Base-by-base conservation (phyloP, 306 rosid genomes). In the Nissolia schottii region DNA sequence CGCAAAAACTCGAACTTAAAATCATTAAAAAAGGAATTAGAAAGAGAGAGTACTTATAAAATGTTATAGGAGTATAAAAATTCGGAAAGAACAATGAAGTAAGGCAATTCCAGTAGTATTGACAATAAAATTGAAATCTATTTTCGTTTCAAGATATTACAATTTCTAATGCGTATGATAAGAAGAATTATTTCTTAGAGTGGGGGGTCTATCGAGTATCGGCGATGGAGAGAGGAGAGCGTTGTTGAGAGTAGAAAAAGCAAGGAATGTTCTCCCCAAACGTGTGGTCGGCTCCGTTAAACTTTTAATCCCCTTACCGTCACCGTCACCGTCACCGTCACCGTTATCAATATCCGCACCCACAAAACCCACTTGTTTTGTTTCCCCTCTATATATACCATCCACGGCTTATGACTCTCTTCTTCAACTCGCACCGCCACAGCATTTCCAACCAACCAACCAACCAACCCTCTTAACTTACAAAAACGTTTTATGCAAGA, bases 251-350 rank as follows among this genome's bases (percentile, higher is more conserved):
- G 53, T 28, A 10, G 89, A 56, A 74, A 74, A 29, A 7, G 20
- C 69, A 4, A 20, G 29, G 83, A 87, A 85, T 80, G 75, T 76
- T 67, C 85, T 7, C 0, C 8, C 27, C 41, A 16, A 77, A 37
- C 87, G 73, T 74, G 84, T 73, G 87, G 88, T 74, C 87, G 86
- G 87, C 71, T 29, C 72, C 75, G 84, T 73, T 45, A 45, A 45
- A 0, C 5, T 35, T 5, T 50, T 29, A 41, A 31, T 28, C 0
- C 16, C 15, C 25, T 37, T 13, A 37, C 10, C 41, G 12, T 48
- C 31, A 5, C 56, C 74, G 74, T 74, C 1, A 35, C 31, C 60
- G 58, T 49, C 7, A 37, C 74, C 71, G 78, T 81, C n/a, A 72
- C 77, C 71, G 79, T 77, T 45, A 45, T 45, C 19, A 3, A 45